Percentiles rank a stretch among this genome's conserved stretches.
These are phyloP conservation scores for Dryadomyces sulphureus DNA, from an alignment of 2,329 filamentous ascomycete species.

Conservation along the genomic window DNA sequence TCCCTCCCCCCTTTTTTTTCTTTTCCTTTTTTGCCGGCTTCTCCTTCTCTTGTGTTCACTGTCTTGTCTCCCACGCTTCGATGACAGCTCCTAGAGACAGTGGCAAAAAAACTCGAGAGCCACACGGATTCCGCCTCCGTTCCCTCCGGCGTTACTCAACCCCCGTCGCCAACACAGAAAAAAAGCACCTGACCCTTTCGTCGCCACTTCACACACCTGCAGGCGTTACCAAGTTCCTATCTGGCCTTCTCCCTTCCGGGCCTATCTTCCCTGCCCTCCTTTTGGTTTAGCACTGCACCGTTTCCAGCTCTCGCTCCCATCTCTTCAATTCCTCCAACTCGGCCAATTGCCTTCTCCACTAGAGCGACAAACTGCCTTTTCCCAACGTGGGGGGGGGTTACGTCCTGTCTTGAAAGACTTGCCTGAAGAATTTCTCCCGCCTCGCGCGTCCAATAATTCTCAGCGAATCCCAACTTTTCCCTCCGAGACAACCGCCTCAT, in stretches of 20 bases:
- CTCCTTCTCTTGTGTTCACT: not conserved
- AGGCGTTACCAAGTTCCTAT: not conserved
- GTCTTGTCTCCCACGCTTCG: not conserved
- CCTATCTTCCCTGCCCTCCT: not conserved
- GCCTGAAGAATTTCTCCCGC: not conserved
- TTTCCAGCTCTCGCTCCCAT: not conserved
- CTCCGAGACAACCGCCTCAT: not conserved
- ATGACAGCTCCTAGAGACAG: not conserved
- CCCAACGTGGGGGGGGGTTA: not conserved
- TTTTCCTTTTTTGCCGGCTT: not conserved
- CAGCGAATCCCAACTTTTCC: not conserved
- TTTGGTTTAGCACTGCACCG: not conserved
- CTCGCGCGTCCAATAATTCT: not conserved
- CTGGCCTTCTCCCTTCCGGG: not conserved
- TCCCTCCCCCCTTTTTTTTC: not conserved
- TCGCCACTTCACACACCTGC: slow-evolving; percentile 3
- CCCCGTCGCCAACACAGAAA: slow-evolving; percentile 1
- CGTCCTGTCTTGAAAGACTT: not conserved
- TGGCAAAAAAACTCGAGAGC: not conserved
- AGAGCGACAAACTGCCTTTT: not conserved
- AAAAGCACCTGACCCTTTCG: slow-evolving; percentile 3
- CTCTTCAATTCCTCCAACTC: too few relatives aligned
- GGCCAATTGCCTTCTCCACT: slow-evolving; percentile 3
- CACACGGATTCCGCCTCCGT: not conserved
- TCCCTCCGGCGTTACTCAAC: not conserved